These are phyloP conservation scores for Talaromyces proteolyticus DNA, from an alignment of 495 filamentous ascomycete genomes.

Conservation along the genomic window DNA sequence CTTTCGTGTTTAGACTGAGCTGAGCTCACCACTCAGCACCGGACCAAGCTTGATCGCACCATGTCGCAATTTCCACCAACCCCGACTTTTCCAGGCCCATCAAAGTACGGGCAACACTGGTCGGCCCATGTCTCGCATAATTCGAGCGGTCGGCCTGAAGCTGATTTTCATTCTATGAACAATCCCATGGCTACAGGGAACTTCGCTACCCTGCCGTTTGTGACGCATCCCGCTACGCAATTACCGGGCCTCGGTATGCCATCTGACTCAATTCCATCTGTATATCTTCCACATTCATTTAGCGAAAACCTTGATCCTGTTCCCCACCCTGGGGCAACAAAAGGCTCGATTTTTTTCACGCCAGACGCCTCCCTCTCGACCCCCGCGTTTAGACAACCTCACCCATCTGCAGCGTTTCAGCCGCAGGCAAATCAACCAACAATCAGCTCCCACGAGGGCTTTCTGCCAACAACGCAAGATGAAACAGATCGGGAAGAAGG, in stretches of 20 bases:
- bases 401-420: not conserved
- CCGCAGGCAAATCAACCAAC: not conserved
- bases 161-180: constrained; percentile 2
- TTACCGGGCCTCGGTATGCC: constrained; percentile 1
- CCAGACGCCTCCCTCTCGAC: not conserved
- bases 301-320: not conserved
- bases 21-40: too few relatives aligned
- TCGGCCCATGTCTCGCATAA: constrained; percentile 15
- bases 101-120: constrained; percentile 29
- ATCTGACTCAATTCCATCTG: not conserved
- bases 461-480: constrained; percentile 1
- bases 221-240: not conserved
- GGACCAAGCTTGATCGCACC: too few relatives aligned
- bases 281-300: not conserved
- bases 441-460: not conserved
- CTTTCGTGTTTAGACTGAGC: too few relatives aligned
- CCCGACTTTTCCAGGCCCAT: constrained; percentile 41
- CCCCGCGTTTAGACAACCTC: not conserved
- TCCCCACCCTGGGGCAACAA: not conserved
- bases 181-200: constrained; percentile 3
- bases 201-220: constrained; percentile 3
- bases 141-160: not conserved
- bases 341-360: not conserved
- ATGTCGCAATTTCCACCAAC: constrained; percentile 54
- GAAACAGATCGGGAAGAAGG: constrained; percentile 57